These are phyloP conservation scores for Alternaria sp. DNA, from an alignment of 2,329 filamentous ascomycete species.

Conservation along the genomic window DNA sequence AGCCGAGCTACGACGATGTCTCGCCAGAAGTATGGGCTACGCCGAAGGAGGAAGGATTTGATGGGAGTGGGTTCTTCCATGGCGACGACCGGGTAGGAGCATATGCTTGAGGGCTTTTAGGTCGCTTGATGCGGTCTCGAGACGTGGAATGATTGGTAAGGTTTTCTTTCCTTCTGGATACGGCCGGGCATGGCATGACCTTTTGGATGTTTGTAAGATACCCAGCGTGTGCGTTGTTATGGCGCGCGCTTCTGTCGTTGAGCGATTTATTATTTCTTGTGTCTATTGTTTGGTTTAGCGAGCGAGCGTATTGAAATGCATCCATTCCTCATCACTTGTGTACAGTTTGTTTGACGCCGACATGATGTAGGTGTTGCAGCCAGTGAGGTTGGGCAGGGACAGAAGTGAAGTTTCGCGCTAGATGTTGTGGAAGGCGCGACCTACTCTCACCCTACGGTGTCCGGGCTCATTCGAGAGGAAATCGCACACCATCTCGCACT, in stretches of 20 bases:
- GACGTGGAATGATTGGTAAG: background rate
- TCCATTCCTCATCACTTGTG: background rate
- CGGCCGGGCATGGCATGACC: background rate
- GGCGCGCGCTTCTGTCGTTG: background rate
- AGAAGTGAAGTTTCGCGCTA: too few relatives aligned
- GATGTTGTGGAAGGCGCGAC: too few relatives aligned
- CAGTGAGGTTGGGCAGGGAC: too few relatives aligned
- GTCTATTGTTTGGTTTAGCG: background rate
- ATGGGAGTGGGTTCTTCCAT: slow-evolving; percentile 32
- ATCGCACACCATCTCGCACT: too few relatives aligned
- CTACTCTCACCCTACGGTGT: too few relatives aligned
- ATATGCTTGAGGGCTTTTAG: slow-evolving; percentile 2
- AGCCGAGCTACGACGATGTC: slow-evolving; percentile 28
- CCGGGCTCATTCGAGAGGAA: too few relatives aligned
- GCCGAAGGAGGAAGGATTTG: slow-evolving; percentile 45
- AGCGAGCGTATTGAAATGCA: background rate
- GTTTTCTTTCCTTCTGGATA: background rate
- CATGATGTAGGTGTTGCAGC: too few relatives aligned
- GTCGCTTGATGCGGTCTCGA: background rate
- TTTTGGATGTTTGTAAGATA: slow-evolving; percentile 17
- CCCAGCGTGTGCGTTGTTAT: slow-evolving; percentile 12
- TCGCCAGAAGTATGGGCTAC: slow-evolving; percentile 45
- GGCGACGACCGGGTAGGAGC: background rate
- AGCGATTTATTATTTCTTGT: slow-evolving; percentile 12
- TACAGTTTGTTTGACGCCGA: too few relatives aligned